These are phyloP conservation scores for Pichia sp. DNA, from an alignment of 1,139 yeast genomes.

Conservation along the genomic window DNA sequence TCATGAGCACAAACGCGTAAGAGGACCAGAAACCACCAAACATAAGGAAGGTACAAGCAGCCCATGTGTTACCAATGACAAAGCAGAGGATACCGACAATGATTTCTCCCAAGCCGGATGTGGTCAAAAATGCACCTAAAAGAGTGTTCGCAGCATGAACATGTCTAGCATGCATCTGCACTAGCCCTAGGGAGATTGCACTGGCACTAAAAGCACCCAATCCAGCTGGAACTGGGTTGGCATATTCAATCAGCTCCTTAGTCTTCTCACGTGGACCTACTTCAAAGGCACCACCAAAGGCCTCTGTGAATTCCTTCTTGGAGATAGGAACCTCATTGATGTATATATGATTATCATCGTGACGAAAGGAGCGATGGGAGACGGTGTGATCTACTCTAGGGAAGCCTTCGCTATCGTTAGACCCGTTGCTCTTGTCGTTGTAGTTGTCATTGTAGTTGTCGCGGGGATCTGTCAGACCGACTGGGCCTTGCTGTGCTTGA, in stretches of 20 bases:
- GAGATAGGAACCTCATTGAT: conserved; percentile 27
- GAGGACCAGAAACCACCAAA: conserved; percentile 76
- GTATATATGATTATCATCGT: conserved; percentile 24
- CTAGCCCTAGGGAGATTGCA: conserved; percentile 26
- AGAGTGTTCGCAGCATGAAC: conserved; percentile 31
- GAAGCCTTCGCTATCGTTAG: conserved; percentile 9
- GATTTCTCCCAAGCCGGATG: conserved; percentile 42
- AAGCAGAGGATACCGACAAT: conserved; percentile 40
- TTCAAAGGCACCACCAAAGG: conserved; percentile 29
- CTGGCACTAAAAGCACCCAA: conserved; percentile 28
- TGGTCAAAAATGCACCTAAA: conserved; percentile 38
- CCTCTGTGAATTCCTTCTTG: conserved; percentile 27
- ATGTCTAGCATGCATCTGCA: conserved; percentile 32
- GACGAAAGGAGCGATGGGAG: conserved; percentile 13
- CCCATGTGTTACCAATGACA: conserved; percentile 38
- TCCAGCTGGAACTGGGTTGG: conserved; percentile 32
- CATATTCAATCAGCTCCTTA: conserved; percentile 22
- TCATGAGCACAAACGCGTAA: conserved; percentile 50
- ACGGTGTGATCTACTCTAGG: conserved; percentile 10
- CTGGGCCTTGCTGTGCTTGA: too few relatives aligned
- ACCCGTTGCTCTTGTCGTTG: too few relatives aligned
- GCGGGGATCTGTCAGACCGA: too few relatives aligned
- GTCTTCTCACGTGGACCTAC: conserved; percentile 25
- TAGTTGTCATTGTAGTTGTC: too few relatives aligned
- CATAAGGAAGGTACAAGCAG: conserved; percentile 41